Base-by-base conservation (phyloP, 2,329 filamentous ascomycete genomes). In the Monosporascus ibericus region DNA sequence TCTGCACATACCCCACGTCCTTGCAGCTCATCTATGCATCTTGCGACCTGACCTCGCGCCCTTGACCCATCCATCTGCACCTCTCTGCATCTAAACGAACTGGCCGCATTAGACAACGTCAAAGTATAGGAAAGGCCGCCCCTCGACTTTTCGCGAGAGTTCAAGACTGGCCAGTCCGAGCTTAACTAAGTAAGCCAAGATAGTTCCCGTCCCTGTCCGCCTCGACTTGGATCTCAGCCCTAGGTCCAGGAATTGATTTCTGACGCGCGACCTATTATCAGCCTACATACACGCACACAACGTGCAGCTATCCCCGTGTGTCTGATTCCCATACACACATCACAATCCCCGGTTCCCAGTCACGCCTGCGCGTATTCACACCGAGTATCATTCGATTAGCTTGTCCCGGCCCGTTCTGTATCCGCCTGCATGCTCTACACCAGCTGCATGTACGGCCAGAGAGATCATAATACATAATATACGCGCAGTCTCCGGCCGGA, bases 1-100 rank as follows among this genome's bases (percentile, higher is more conserved):
- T 61, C 65, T 67, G 64, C 66, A 67, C 56, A 58, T 67, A 72
- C 70, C 69, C 71, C 70, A 72, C 68, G 65, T 62, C 60, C 58
- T 63, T 62, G 57, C 62, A 63, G 58, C 58, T 56, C 55, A 59
- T 51, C 58, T 53, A 55, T 56, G 48, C 36, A 40, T 40, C 37
- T 49, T 42, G 22, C 47, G 47, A 38, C 48, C 50, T 22, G 39
- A 49, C 22, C 46, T 49, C 40, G 6, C 48, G 44, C 15, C 48
- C 50, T 44, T 9, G 30, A 47, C 34, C 30, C 44, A 20, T 20
- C 20, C 47, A 25, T 37, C 38, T 54, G 37, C 36, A 44, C n/a
- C 44, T 30, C 15, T 52, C 27, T 27, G 40, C 51, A 37, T 48
- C 48, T 44, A 48, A 24, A 47, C 39, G 27, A 51, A 30, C 40